Base-by-base conservation (phyloP, 2,329 filamentous ascomycete genomes). In the Penicillium sp. region DNA sequence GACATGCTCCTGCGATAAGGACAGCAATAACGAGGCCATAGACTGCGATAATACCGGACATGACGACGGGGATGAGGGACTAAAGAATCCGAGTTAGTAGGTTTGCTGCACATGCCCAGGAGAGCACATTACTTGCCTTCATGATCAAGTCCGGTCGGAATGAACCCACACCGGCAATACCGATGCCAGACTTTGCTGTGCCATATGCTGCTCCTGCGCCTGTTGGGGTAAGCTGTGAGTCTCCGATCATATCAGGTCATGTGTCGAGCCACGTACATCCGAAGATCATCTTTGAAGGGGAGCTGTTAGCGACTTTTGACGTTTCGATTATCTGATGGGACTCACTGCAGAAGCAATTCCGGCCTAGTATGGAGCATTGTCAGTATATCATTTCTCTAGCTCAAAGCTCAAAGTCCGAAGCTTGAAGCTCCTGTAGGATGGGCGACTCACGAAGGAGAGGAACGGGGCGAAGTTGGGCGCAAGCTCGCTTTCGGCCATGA, bases 31-130 rank as follows among this genome's bases (percentile, higher is more conserved):
- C 95, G 67, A 99, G 90, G 51, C 93, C 91, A 80, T 99, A 99
- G 66, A 99, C 95, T 57, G 95, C 95, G 71, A 99, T 92, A 74
- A 99, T 99, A 86, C 95, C 95, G 68, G 95, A 96, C 95, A 99
- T 99, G 81, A 99, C 78, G 53, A 81, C 79, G 29, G 79, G 79
- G 52, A 81, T 80, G 46, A 81, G 71, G 33, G 79, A 81, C 79
- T 81, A 62, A 52, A 53, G 37, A 29, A 59, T 42, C 23, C 27
- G n/a, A 10, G 60, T 72, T 57, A 72, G 67, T 27, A 27, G 13
- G 44, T 48, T 26, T 21, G 31, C n/a, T 44, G 42, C 31, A 42
- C 25, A 23, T 27, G 27, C 21, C 8, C 42, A 16, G 23, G 49
- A 23, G 29, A n/a, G 13, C 31, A 19, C 23, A 27, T 53, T 31